Conservation (phyloP, 2,329 filamentous ascomycete genomes). For the Thelonectria olida region DNA sequence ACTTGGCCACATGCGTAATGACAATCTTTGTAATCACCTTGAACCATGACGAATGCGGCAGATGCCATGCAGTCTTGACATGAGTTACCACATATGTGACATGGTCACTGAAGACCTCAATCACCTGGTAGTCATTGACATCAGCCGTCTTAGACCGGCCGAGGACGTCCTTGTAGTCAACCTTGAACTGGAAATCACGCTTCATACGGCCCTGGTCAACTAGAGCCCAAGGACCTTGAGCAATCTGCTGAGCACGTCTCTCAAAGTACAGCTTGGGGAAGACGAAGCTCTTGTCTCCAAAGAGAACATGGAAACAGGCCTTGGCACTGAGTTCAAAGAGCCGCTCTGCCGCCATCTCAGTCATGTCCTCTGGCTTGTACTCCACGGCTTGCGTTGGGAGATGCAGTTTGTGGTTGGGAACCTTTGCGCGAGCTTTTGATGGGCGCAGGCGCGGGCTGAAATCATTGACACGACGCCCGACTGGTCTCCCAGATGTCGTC, state of each 20-base stretch:
- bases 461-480: slow-evolving; percentile 43
- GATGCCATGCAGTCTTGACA: slow-evolving; percentile 77
- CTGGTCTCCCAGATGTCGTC: slow-evolving; percentile 52
- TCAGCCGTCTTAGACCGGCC: slow-evolving; percentile 68
- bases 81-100: slow-evolving; percentile 72
- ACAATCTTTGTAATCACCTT: slow-evolving; percentile 89
- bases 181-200: slow-evolving; percentile 83
- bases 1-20: slow-evolving; percentile 92
- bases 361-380: slow-evolving; percentile 86
- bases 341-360: slow-evolving; percentile 77
- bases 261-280: slow-evolving; percentile 93
- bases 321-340: slow-evolving; percentile 93
- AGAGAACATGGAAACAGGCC: slow-evolving; percentile 93
- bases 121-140: slow-evolving; percentile 84
- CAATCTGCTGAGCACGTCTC: slow-evolving; percentile 79
- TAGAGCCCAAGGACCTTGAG: slow-evolving; percentile 85
- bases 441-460: slow-evolving; percentile 48
- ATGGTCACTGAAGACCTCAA: slow-evolving; percentile 84
- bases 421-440: slow-evolving; percentile 46
- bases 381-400: slow-evolving; percentile 82
- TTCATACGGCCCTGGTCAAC: slow-evolving; percentile 76
- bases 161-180: slow-evolving; percentile 72
- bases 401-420: slow-evolving; percentile 74
- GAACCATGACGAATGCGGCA: slow-evolving; percentile 83
- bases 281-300: slow-evolving; percentile 94